Conservation (phyloP, 495 filamentous ascomycete genomes). For the Umbilicaria muhlenbergii region DNA sequence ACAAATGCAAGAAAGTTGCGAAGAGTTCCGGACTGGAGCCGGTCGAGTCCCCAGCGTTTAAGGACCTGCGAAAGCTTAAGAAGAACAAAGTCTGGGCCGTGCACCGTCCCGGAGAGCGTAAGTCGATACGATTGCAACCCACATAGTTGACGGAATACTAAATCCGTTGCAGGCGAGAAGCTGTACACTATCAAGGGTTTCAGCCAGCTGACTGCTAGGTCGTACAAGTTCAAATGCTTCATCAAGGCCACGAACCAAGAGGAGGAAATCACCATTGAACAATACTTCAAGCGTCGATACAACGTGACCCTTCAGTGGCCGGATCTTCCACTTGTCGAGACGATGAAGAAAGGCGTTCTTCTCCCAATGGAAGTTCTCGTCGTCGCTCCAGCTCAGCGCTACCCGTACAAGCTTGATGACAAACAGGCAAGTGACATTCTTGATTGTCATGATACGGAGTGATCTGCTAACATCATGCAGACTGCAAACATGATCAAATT, state of each 20-base stretch:
- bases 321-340: conserved; percentile 55
- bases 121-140: conserved; percentile 9
- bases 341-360: conserved; percentile 42
- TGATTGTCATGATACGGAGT: background rate
- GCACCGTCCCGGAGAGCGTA: conserved; percentile 24
- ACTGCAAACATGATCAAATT: conserved; percentile 79
- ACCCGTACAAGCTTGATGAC: conserved; percentile 61
- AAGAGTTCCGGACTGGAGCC: conserved; percentile 7
- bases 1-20: background rate
- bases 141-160: background rate
- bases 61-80: conserved; percentile 36
- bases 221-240: conserved; percentile 39
- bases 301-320: conserved; percentile 35
- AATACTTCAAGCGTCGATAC: conserved; percentile 59
- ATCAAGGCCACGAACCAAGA: conserved; percentile 28
- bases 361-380: conserved; percentile 69
- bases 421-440: conserved; percentile 19
- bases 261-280: conserved; percentile 32
- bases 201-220: conserved; percentile 34
- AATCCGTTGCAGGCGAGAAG: conserved; percentile 14
- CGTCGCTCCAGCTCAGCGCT: conserved; percentile 53
- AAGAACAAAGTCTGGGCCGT: conserved; percentile 52
- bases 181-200: conserved; percentile 51
- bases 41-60: conserved; percentile 24
- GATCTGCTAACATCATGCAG: conserved; percentile 14